Percentiles rank a stretch among this genome's conserved stretches.
Conservation (phyloP, 331 rosid species). For the Stylosanthes scabra region DNA sequence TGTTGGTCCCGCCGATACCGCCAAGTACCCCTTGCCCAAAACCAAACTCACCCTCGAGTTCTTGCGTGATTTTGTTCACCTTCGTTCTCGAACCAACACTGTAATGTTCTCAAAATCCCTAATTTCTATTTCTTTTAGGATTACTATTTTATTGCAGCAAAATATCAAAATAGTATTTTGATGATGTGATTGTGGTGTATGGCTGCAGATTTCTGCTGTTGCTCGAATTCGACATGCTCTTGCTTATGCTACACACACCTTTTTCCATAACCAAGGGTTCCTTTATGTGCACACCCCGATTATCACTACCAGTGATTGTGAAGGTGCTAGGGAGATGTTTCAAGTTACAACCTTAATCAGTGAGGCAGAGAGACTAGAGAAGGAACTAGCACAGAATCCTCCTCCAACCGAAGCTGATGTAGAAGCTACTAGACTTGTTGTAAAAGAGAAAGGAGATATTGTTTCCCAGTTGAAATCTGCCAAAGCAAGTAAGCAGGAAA, state of each 20-base stretch:
- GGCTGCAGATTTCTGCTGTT: slow-evolving; percentile 82
- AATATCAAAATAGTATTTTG: too few relatives aligned
- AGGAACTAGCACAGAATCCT: slow-evolving; percentile 79
- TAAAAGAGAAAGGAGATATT: slow-evolving; percentile 73
- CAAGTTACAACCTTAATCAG: slow-evolving; percentile 90
- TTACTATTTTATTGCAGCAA: too few relatives aligned
- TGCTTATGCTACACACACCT: slow-evolving; percentile 87
- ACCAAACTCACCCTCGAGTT: slow-evolving; percentile 79
- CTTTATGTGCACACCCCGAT: slow-evolving; percentile 93
- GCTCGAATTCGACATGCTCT: slow-evolving; percentile 87
- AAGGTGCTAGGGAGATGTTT: slow-evolving; percentile 99
- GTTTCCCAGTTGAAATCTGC: slow-evolving; percentile 77
- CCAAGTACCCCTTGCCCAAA: slow-evolving; percentile 88
- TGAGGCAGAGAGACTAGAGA: slow-evolving; percentile 89
- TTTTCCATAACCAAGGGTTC: slow-evolving; percentile 79
- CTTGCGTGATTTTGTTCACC: slow-evolving; percentile 81
- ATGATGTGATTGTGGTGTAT: neutral
- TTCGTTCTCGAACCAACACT: slow-evolving; percentile 91
- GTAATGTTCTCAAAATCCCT: slow-evolving; percentile 39
- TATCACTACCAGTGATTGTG: slow-evolving; percentile 96
- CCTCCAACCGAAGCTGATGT: slow-evolving; percentile 80
- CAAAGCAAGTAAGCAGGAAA: slow-evolving; percentile 71
- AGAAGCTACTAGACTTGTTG: slow-evolving; percentile 66
- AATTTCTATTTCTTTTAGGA: too few relatives aligned
- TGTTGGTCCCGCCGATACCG: slow-evolving; percentile 83